Conservation (phyloP, 306 rosid genomes). For the Pueraria montana region DNA sequence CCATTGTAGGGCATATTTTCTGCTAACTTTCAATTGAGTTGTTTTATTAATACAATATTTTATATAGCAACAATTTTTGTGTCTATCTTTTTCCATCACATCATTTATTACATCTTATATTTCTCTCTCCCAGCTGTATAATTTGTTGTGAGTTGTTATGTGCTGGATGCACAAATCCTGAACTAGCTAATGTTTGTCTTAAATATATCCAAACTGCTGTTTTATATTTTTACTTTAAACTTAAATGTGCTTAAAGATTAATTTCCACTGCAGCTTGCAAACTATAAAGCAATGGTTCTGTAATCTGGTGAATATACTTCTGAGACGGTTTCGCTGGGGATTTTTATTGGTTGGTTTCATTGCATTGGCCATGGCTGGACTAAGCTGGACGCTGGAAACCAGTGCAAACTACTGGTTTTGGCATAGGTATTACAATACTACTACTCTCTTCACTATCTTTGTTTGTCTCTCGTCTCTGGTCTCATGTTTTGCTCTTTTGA, state of each 20-base stretch:
- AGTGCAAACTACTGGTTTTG: constrained; percentile 93
- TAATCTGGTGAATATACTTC: constrained; percentile 62
- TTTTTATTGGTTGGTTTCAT: constrained; percentile 74
- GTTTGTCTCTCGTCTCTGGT: not conserved
- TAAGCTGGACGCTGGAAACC: constrained; percentile 84
- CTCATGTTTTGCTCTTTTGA: constrained; percentile 40
- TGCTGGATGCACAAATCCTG: constrained; percentile 21
- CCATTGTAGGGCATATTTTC: no score
- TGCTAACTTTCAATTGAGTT: no score
- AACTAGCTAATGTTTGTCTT: not conserved
- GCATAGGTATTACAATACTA: constrained; percentile 76
- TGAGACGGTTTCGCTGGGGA: constrained; percentile 80
- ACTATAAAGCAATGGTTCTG: constrained; percentile 68
- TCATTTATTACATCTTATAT: no score
- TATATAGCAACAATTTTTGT: no score
- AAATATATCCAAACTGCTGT: constrained; percentile 22
- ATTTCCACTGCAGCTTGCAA: constrained; percentile 70
- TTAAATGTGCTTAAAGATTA: constrained; percentile 2
- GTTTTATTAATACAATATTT: no score
- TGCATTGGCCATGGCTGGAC: constrained; percentile 79
- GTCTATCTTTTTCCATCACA: no score
- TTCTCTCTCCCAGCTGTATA: no score
- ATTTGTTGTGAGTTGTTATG: no score
- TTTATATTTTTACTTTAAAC: not conserved
- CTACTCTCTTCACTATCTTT: constrained; percentile 27